Evolutionary conservation across 2,329 filamentous ascomycete genomes (phyloP).

Genomic region (Daldinia sp.): DNA sequence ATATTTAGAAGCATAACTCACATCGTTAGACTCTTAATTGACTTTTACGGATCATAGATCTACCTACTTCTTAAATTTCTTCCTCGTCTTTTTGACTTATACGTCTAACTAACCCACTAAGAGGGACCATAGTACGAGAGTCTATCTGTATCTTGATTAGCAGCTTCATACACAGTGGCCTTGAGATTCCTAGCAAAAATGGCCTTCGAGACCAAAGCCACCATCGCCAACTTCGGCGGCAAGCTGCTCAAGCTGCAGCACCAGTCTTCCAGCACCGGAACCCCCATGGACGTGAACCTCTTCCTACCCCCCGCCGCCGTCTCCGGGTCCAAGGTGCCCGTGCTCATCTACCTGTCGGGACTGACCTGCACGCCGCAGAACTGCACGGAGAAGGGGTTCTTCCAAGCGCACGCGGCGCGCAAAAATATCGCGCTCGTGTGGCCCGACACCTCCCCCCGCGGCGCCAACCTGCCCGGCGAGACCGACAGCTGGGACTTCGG

Average conservation of each 20-base stretch:
- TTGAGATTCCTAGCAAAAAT: slow-evolving; percentile 58
- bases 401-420: slow-evolving; percentile 83
- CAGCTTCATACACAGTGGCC: slow-evolving; percentile 1
- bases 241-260: slow-evolving; percentile 95
- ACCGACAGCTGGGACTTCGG: slow-evolving; percentile 94
- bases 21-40: slow-evolving; percentile 29
- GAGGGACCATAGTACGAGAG: background rate
- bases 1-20: slow-evolving; percentile 34
- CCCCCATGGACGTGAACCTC: slow-evolving; percentile 92
- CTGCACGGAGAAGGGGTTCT: slow-evolving; percentile 85
- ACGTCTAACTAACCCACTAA: background rate
- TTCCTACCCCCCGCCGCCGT: slow-evolving; percentile 83
- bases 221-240: slow-evolving; percentile 92
- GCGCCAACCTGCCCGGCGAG: slow-evolving; percentile 83
- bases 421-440: slow-evolving; percentile 92
- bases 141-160: background rate
- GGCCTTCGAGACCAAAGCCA: slow-evolving; percentile 89
- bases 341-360: slow-evolving; percentile 93
- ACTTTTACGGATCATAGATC: background rate
- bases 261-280: slow-evolving; percentile 80
- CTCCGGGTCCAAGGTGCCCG: slow-evolving; percentile 73
- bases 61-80: background rate
- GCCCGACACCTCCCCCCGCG: slow-evolving; percentile 93
- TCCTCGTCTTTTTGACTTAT: background rate
- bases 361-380: slow-evolving; percentile 95